Conservation (phyloP, 1,284 basidiomycete species). For the Heterobasidion annosum region DNA sequence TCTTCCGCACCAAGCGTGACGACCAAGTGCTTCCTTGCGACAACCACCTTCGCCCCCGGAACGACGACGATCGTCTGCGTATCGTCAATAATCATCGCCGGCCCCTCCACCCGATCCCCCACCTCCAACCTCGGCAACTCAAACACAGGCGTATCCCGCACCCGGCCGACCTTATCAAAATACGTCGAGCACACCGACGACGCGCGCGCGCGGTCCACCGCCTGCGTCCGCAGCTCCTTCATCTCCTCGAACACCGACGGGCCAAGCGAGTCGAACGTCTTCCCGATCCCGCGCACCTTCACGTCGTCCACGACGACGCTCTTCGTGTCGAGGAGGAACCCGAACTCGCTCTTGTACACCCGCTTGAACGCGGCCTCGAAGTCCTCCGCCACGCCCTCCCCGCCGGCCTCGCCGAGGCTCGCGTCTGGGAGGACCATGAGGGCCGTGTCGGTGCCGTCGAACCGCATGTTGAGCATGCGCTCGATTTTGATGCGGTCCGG, state of each 20-base stretch:
- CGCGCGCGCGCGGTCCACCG: constrained; percentile 25
- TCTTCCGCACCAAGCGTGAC: constrained; percentile 38
- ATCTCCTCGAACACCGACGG: constrained; percentile 76
- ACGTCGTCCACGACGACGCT: constrained; percentile 85
- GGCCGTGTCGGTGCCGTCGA: constrained; percentile 87
- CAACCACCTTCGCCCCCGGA: constrained; percentile 54
- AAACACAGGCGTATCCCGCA: constrained; percentile 75
- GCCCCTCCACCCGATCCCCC: constrained; percentile 71
- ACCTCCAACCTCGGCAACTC: constrained; percentile 54
- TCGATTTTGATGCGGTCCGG: constrained; percentile 64
- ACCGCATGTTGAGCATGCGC: constrained; percentile 86
- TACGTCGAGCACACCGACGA: constrained; percentile 61
- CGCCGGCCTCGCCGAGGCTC: constrained; percentile 27
- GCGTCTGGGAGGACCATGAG: constrained; percentile 69
- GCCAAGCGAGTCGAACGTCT: constrained; percentile 80
- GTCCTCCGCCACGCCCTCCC: constrained; percentile 42
- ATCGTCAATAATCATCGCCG: constrained; percentile 86
- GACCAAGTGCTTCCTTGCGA: constrained; percentile 67
- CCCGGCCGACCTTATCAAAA: constrained; percentile 69
- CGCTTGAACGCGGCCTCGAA: constrained; percentile 75
- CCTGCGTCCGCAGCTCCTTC: constrained; percentile 31
- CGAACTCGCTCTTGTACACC: constrained; percentile 80
- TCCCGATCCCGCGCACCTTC: constrained; percentile 84
- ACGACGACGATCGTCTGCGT: constrained; percentile 88
- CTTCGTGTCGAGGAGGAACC: constrained; percentile 81